Base-by-base conservation (phyloP, 352 stramenopile genomes). In the Hyphochytrium catenoides region DNA sequence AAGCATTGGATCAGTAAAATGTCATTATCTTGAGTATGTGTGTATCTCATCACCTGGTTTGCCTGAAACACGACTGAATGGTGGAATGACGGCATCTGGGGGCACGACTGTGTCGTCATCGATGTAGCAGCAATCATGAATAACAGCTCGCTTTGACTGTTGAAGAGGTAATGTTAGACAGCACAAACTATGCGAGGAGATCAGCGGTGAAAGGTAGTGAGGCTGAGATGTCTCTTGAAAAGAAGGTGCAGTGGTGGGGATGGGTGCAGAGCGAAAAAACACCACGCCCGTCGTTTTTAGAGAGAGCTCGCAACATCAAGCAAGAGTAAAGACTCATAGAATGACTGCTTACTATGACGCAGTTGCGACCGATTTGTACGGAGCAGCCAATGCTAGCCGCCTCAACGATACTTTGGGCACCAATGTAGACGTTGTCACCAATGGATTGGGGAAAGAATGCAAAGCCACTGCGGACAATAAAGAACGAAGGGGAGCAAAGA, bases 371-470 rank as follows among this genome's bases (percentile, higher is more conserved):
- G 37, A 85, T 79, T 44, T 75, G 59, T 24, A 79, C 67, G 40
- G 59, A 68, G 19, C 62, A 77, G 16, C 71, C 71, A 44, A 85
- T 75, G 54, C 68, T 69, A 12, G 68, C 66, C 21, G 63, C 71
- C 43, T 85, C 68, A 15, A 85, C 60, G 18, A 85, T 57, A 9
- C 58, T 59, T 26, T 62, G 50, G 36, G 72, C 55, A 20, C 62
- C 62, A 39, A 76, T 71, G 46, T 74, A 79, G 21, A 77, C 64
- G 39, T 75, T 56, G 49, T 84, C 62, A 5, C 69, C 67, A 20
- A 84, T 48, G 44, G 74, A 77, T 35, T 79, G 65, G 8, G 67
- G 65, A 29, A 84, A 81, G 44, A 79, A 84, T 23, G 62, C 59
- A 26, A 84, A 26, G 1, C 65, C 61, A 6, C 66, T 78, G 26